Evolutionary conservation across 2,329 filamentous ascomycete species (phyloP).

Genomic region (Cladosporium sp.): DNA sequence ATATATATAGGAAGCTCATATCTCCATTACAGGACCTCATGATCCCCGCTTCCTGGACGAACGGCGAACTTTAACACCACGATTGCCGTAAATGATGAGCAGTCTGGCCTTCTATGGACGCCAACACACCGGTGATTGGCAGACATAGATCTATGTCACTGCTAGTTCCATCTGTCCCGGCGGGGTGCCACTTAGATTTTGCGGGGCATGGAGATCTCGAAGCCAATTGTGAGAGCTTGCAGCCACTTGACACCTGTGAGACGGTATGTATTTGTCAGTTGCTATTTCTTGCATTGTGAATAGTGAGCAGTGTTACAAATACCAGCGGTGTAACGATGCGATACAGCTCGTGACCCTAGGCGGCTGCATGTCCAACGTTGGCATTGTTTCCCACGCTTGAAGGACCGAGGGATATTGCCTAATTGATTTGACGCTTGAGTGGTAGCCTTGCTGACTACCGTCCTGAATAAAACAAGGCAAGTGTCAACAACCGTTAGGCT

Average conservation of each 20-base stretch:
- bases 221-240: background rate
- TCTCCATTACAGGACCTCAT: background rate
- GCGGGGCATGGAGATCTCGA: slow-evolving; percentile 10
- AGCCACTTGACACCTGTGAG: background rate
- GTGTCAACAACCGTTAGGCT: background rate
- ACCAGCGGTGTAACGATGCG: background rate
- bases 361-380: background rate
- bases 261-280: slow-evolving; percentile 15
- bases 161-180: background rate
- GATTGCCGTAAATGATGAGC: background rate
- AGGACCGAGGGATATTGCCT: background rate
- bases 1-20: background rate
- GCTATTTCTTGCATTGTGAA: background rate
- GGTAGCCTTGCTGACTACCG: background rate
- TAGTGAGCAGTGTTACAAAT: background rate
- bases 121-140: background rate
- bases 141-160: slow-evolving; percentile 1
- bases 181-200: background rate
- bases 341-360: background rate
- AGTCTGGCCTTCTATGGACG: background rate
- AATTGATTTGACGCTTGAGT: background rate
- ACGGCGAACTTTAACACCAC: slow-evolving; percentile 11
- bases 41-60: slow-evolving; percentile 18
- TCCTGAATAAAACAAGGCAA: background rate
- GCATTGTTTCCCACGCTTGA: background rate